Percentiles rank a stretch among this genome's conserved stretches.
Evolutionary conservation across 345 rosid species (phyloP).

Genomic region (Passiflora organensis): DNA sequence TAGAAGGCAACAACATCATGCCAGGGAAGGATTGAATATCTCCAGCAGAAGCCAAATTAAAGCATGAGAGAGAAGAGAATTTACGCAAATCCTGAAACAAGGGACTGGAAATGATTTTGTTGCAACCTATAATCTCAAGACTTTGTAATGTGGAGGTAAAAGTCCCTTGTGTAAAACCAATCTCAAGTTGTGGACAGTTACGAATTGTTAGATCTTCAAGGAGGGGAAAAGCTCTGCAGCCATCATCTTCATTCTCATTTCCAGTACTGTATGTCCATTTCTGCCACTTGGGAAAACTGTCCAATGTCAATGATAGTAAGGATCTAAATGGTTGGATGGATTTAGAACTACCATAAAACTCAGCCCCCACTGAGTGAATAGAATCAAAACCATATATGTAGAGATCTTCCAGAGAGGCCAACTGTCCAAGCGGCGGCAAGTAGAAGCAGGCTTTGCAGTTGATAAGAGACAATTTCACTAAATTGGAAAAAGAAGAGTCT

Average conservation of each 20-base stretch:
- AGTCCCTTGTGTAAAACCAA: conserved; percentile 8
- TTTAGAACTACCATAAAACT: no score
- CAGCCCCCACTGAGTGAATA: no score
- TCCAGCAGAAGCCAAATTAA: not conserved
- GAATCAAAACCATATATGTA: no score
- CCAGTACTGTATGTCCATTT: not conserved
- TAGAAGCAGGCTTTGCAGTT: no score
- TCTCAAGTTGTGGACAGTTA: conserved; percentile 7
- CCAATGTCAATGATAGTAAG: no score
- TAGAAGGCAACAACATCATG: conserved; percentile 2
- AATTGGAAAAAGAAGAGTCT: no score
- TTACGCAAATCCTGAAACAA: conserved; percentile 9
- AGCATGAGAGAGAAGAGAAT: conserved; percentile 8
- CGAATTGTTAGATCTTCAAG: conserved; percentile 9
- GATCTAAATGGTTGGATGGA: no score
- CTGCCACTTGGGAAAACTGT: no score
- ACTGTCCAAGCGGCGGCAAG: no score
- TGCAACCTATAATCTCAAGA: conserved; percentile 4
- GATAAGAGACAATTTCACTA: no score
- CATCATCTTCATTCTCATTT: not conserved
- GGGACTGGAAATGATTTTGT: conserved; percentile 6
- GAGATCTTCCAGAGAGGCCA: no score
- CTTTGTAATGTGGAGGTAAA: conserved; percentile 9
- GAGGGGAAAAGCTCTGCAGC: conserved; percentile 13
- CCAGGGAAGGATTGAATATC: conserved; percentile 10